These are phyloP conservation scores for Corynespora cassiicola DNA, from an alignment of 2,329 filamentous ascomycete genomes.

Conservation along the genomic window DNA sequence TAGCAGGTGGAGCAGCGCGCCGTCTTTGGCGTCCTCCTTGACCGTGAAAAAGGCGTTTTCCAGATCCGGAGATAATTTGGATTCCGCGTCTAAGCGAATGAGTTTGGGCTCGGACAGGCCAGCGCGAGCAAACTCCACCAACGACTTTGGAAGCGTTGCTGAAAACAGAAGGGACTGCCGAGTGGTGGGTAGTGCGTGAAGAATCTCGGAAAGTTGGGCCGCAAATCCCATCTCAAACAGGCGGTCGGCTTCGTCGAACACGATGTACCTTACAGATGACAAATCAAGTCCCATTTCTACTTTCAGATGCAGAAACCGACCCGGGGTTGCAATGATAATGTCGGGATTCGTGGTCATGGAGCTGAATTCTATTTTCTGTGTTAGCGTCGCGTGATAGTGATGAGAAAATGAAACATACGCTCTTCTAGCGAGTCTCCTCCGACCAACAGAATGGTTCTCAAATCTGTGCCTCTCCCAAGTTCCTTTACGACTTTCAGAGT, in stretches of 20 bases:
- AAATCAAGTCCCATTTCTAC: constrained; percentile 94
- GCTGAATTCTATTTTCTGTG: constrained; percentile 66
- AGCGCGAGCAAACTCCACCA: constrained; percentile 94
- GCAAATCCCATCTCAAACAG: constrained; percentile 99
- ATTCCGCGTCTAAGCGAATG: constrained; percentile 89
- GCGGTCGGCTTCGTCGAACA: constrained; percentile 96
- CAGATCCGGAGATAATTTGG: constrained; percentile 95
- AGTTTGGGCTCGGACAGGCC: constrained; percentile 91
- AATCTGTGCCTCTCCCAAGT: constrained; percentile 85
- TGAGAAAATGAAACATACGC: constrained; percentile 55
- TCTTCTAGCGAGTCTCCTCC: constrained; percentile 96
- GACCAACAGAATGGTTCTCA: constrained; percentile 88
- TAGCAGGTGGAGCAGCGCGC: constrained; percentile 84
- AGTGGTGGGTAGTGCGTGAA: constrained; percentile 82
- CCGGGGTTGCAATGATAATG: constrained; percentile 95
- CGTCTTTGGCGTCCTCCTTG: constrained; percentile 93
- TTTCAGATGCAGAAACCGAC: constrained; percentile 94
- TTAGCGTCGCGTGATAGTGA: no score
- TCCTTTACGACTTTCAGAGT: constrained; percentile 97
- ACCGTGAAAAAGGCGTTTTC: constrained; percentile 94
- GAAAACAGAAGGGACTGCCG: constrained; percentile 95
- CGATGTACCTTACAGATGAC: constrained; percentile 90
- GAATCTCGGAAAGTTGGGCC: constrained; percentile 88
- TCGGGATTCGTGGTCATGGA: constrained; percentile 95
- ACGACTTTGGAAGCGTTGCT: constrained; percentile 88